Evolutionary conservation across 768 basidiomycete genomes (phyloP), one percentile per base, ranked within the genome.

Genomic region (Vararia minispora): DNA sequence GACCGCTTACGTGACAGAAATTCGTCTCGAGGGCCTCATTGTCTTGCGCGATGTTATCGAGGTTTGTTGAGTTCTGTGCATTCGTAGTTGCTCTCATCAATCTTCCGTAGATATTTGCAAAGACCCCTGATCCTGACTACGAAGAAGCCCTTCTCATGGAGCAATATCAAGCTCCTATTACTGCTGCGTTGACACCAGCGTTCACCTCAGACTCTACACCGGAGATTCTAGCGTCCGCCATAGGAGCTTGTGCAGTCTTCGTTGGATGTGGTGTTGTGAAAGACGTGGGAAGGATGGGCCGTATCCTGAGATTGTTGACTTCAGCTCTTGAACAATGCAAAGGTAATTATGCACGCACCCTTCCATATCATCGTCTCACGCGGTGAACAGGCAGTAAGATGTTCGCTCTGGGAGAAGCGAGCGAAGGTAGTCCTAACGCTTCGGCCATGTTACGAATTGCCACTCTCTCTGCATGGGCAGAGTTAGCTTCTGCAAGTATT

Each of bases 91-190:
- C 38, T 12, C 25, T 37, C 28, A 37, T 34, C 31, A 16, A 43
- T 42, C 34, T 43, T 14, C 12, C n/a, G 1, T 41, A 97, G 94
- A 74, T 82, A 38, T 99, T 99, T 58, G 74, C 88, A 2, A 60
- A 66, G 21, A 73, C 86, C 5, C 85, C 88, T 0, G 95, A 99
- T 60, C 88, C 91, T 2, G 90, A 90, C 37, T 98, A 89, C 49
- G 84, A 87, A 24, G 88, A 88, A 42, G 77, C 86, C 0, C 66
- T 92, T 5, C 65, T 99, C 3, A 72, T 99, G 10, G 94, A 99
- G 54, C 95, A 99, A 56, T 85, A 95, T 57, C 95, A 99, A 61
- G 94, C 95, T 0, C 94, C 95, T 0, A 94, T 99, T 43, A 95
- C 94, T 2, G 90, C 95, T 14, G 95, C 95, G 0, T 69, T 98